Evolutionary conservation across 345 rosid genomes (phyloP), one percentile per base, ranked within the genome.

Genomic region (Melastoma malabathricum): DNA sequence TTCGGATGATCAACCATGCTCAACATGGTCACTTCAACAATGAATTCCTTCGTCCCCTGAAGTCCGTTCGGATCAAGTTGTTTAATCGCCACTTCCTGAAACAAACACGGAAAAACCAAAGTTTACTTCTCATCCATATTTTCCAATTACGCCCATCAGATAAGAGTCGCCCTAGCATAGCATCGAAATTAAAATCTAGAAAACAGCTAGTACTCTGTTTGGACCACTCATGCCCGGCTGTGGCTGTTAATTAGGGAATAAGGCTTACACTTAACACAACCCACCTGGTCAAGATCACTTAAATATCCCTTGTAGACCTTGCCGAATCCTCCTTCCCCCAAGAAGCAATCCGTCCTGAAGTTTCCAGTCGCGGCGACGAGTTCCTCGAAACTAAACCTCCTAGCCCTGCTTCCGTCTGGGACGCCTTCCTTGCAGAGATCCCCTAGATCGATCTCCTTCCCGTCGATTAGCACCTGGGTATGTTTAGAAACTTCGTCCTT

Each of bases 361-460:
- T 47, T 47, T n/a, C 20, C 50, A 15, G 50, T 47, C 0, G 50
- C 23, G 14, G 23, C 9, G 6, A 47, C 50, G 10, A 47, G 25
- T 47, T 47, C 50, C 19, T 47, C 50, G 18, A 47, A 47, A 17
- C 18, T 47, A 47, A 47, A 47, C 41, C 41, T 34, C 41, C 41
- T 34, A 2, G 41, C 41, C 41, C 41, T 34, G 12, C 41, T 34
- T 34, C 41, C 41, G 41, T 34, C 41, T 12, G 41, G 41, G 41
- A 34, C 41, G 10, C 41, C 66, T 51, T 76, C 80, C 69, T 71
- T 59, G 49, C 71, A 67, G 14, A 63, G 60, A 53, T 72, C 77
- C 41, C 54, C 67, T 52, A 84, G 54, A 73, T 79, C 74, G 54
- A 71, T 58, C 61, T 65, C 73, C 43, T 73, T 73, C 52, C 56